Base-by-base conservation (phyloP, 805 yeast genomes). In the Saturnispora serradocipensis region DNA sequence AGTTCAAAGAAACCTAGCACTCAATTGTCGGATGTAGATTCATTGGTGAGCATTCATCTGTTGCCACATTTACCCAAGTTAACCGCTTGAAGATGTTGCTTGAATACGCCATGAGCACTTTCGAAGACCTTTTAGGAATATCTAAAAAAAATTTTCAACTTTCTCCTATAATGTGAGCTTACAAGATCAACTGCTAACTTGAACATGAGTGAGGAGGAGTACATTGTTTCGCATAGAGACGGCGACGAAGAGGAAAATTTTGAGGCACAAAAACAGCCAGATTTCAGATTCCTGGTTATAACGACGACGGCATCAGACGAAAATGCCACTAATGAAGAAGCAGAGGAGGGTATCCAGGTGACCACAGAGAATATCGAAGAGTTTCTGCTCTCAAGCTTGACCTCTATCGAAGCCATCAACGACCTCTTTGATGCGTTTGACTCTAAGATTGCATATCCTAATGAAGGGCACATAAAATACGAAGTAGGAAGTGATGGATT, bases 401-500 rank as follows among this genome's bases (percentile, higher is more conserved):
- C 71, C 53, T 66, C 68, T 20, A 68, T 79, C 40, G 73, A 72
- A 56, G 74, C 71, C 43, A 73, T 78, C 59, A 78, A 79, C 58
- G 64, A 59, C 32, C 77, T 78, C 55, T 78, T 79, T 56, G 81
- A 79, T 56, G 59, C 61, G 38, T 79, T 79, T 57, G 84, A 79
- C 59, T 74, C 68, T 39, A 61, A 63, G 24, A 68, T 79, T 15
- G 80, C 82, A 8, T 67, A 72, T 42, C 83, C 82, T 3, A 78
- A 79, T 56, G 79, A 77, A 54, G 76, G 73, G 4, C 71, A 72
- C 53, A 72, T 79, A 56, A 77, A 78, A 59, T 79, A 79, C 57
- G 83, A 79, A 54, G 82, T 78, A 2, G 82, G 83, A 4, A 75
- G 80, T 48, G 84, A 79, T 59, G 84, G 84, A 4, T 64, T 79